Evolutionary conservation across 768 basidiomycete genomes (phyloP).

Genomic region (Termitomyces bulborhizus): DNA sequence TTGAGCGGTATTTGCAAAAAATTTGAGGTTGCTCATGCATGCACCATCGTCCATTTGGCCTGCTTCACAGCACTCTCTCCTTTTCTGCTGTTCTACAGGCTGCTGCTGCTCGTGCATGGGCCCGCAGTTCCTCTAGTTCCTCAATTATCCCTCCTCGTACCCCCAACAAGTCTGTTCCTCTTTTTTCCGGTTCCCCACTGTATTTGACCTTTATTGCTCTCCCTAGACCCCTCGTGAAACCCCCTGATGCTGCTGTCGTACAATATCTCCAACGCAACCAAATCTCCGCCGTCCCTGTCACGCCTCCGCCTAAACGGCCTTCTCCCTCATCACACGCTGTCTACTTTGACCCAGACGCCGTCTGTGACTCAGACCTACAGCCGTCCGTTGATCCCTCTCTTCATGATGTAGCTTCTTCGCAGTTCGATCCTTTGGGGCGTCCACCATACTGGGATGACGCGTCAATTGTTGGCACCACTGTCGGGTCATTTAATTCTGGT

Average conservation of each 20-base stretch:
- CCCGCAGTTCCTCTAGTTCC: conserved; percentile 18
- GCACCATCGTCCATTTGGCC: conserved; percentile 38
- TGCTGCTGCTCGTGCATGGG: conserved; percentile 47
- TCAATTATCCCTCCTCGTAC: background rate
- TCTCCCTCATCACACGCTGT: background rate
- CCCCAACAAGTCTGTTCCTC: background rate
- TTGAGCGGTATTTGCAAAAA: conserved; percentile 12
- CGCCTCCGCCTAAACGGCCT: background rate
- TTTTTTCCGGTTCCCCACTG: background rate
- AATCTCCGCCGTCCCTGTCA: background rate
- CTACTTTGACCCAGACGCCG: conserved; percentile 16
- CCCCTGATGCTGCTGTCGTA: background rate
- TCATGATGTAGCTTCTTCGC: background rate
- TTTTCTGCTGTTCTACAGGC: conserved; percentile 38
- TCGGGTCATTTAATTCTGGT: background rate
- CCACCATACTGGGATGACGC: conserved; percentile 9
- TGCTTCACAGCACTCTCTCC: conserved; percentile 7
- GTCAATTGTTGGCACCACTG: conserved; percentile 7
- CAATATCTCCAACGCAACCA: background rate
- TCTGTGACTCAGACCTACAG: conserved; percentile 19
- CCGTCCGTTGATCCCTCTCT: conserved; percentile 21
- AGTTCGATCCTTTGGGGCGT: background rate
- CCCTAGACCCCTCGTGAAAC: background rate
- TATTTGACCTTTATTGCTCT: background rate
- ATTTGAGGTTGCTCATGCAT: conserved; percentile 33